phyloP scores from a whole-genome alignment of 345 rosid genomes.

The Aquilaria sinensis region DNA sequence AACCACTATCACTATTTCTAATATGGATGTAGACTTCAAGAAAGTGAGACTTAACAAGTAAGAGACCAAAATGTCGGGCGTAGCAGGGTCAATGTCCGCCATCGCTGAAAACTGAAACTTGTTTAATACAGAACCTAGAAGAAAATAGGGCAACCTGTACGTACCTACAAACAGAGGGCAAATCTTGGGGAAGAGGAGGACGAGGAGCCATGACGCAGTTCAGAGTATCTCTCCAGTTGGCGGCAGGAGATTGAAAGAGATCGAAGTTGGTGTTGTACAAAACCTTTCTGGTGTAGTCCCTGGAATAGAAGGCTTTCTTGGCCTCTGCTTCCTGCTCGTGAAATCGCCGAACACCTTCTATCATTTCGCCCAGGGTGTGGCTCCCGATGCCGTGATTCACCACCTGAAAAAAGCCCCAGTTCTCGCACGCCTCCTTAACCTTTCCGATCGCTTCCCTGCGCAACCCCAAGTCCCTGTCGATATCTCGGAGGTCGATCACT shows the following conservation, averaged over 20 bases:
- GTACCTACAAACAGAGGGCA: constrained; percentile 38
- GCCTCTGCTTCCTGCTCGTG: constrained; percentile 29
- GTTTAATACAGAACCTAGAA: neutral
- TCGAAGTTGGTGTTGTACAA: constrained; percentile 30
- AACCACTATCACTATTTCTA: neutral
- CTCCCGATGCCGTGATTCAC: constrained; percentile 33
- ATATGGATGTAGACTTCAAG: neutral
- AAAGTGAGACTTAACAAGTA: neutral
- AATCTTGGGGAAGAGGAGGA: constrained; percentile 25
- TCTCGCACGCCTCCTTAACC: constrained; percentile 27
- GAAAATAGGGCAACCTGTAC: neutral
- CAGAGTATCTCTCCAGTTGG: constrained; percentile 41
- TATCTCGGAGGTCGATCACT: constrained; percentile 23
- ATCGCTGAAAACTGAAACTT: too few relatives aligned
- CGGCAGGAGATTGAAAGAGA: constrained; percentile 18
- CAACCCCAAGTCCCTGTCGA: neutral
- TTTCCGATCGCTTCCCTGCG: constrained; percentile 12
- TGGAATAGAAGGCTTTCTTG: constrained; percentile 23
- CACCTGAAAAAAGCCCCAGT: constrained; percentile 43
- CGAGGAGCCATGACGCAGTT: constrained; percentile 23
- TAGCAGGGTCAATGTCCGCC: too few relatives aligned
- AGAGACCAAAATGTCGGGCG: neutral
- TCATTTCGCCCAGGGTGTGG: constrained; percentile 19
- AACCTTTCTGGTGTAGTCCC: constrained; percentile 21
- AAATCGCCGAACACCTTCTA: constrained; percentile 29